Conservation (phyloP, 2,329 filamentous ascomycete species). For the Cyanodermella asteris region DNA sequence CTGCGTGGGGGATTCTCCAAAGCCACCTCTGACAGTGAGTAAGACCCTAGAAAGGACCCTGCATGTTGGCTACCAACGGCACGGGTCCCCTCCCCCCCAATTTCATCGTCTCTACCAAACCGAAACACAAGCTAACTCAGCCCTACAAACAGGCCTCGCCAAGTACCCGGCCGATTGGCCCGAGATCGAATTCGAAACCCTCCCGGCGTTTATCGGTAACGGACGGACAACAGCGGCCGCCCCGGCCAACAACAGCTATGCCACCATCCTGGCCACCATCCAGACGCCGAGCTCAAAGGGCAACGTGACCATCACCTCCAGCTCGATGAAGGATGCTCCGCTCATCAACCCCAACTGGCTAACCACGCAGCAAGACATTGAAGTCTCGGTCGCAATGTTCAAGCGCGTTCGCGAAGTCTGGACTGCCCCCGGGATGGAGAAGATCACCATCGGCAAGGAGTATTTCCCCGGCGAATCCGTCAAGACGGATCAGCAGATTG, state of each 20-base stretch:
- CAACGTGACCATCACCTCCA: slow-evolving; percentile 18
- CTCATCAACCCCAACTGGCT: slow-evolving; percentile 6
- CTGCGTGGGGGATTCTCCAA: neutral
- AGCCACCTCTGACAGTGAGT: no score
- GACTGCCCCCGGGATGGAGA: slow-evolving; percentile 10
- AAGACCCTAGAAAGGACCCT: slow-evolving; percentile 8
- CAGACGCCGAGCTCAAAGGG: slow-evolving; percentile 22
- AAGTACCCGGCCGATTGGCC: slow-evolving; percentile 4
- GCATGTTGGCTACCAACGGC: slow-evolving; percentile 9
- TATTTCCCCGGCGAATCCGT: slow-evolving; percentile 2
- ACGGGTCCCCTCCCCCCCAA: slow-evolving; percentile 12
- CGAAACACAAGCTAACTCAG: slow-evolving; percentile 4
- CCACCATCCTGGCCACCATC: slow-evolving; percentile 11
- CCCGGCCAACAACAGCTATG: slow-evolving; percentile 13
- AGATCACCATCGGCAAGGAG: slow-evolving; percentile 1
- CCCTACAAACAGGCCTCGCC: neutral
- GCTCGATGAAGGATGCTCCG: slow-evolving; percentile 12
- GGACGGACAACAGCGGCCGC: slow-evolving; percentile 1
- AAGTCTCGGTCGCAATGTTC: slow-evolving; percentile 2
- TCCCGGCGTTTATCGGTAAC: neutral
- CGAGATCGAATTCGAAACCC: slow-evolving; percentile 3
- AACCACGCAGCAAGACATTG: slow-evolving; percentile 1
- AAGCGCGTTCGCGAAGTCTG: slow-evolving; percentile 3
- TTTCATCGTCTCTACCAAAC: slow-evolving; percentile 10
- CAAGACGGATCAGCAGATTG: slow-evolving; percentile 1